A percentile compares a stretch with the other conserved stretches of the same genome.
These are phyloP conservation scores for Picea glauca DNA, from an alignment of 75 land plant species.

Conservation along the genomic window DNA sequence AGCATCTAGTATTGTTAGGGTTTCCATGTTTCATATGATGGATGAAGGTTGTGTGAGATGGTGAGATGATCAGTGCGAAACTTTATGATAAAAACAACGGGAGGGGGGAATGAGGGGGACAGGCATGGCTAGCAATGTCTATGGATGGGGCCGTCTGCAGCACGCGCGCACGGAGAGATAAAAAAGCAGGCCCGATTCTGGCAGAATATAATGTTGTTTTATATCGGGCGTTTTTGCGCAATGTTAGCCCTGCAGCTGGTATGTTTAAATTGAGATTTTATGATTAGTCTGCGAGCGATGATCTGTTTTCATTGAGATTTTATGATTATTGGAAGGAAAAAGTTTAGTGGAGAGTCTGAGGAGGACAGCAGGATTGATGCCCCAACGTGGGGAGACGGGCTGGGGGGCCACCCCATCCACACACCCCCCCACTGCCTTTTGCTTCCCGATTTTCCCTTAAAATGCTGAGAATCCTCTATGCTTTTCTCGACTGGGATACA, in stretches of 20 bases:
- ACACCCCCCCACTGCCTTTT: background rate
- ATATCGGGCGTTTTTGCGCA: no score
- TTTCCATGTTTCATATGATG: no score
- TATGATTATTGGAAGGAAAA: background rate
- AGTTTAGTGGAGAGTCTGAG: background rate
- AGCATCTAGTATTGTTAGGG: no score
- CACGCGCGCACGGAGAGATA: constrained; percentile 11
- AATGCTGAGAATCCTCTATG: background rate
- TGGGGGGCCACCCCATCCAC: constrained; percentile 5
- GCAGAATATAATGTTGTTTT: background rate
- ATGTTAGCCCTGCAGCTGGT: background rate
- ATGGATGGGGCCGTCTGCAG: constrained; percentile 1
- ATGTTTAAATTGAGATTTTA: background rate
- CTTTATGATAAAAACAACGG: no score
- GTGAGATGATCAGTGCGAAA: no score
- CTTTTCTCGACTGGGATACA: background rate
- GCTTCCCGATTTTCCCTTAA: background rate
- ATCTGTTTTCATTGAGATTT: background rate
- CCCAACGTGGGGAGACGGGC: no score
- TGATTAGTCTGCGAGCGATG: background rate
- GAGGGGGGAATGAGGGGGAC: background rate
- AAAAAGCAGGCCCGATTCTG: background rate
- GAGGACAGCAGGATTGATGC: constrained; percentile 5
- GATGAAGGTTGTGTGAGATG: no score
- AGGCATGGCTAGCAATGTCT: constrained; percentile 2